Percentiles rank a stretch among this genome's conserved stretches.
These are phyloP conservation scores for Asterionellopsis glacialis DNA, from an alignment of 108 stramenopile genomes.

Conservation along the genomic window DNA sequence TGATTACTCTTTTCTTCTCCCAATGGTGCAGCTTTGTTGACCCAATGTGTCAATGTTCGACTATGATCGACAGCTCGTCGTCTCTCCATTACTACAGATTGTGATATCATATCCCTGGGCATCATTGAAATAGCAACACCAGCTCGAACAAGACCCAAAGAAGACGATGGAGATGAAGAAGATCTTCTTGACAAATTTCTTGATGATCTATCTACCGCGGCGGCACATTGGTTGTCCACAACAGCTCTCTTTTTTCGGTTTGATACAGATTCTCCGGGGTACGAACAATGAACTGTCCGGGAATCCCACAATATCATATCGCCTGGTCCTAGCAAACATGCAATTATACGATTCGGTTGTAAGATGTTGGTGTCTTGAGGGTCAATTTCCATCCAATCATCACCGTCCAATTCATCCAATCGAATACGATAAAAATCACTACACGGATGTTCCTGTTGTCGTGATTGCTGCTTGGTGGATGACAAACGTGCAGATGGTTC, in stretches of 20 bases:
- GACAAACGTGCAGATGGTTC: not conserved
- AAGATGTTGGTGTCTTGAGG: slow-evolving; percentile 16
- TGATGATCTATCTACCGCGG: not conserved
- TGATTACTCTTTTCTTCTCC: slow-evolving; percentile 17
- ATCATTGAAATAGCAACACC: slow-evolving; percentile 20
- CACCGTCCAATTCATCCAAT: slow-evolving; percentile 17
- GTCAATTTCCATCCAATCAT: slow-evolving; percentile 37
- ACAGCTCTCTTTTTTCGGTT: not conserved
- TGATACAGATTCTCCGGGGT: not conserved
- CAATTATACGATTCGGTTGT: slow-evolving; percentile 8
- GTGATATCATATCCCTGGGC: slow-evolving; percentile 5
- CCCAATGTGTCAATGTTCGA: slow-evolving; percentile 29
- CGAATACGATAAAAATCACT: slow-evolving; percentile 17
- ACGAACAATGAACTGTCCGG: slow-evolving; percentile 25
- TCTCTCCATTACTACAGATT: slow-evolving; percentile 4
- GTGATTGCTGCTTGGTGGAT: not conserved
- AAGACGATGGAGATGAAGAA: not conserved
- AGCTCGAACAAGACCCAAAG: slow-evolving; percentile 11
- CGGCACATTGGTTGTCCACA: not conserved
- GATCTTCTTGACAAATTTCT: no score
- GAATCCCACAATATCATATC: slow-evolving; percentile 31
- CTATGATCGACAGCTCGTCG: slow-evolving; percentile 5
- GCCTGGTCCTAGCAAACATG: slow-evolving; percentile 13
- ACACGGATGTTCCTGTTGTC: not conserved
- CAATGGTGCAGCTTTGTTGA: slow-evolving; percentile 16